phyloP scores from a whole-genome alignment of 2,329 filamentous ascomycete species.

The Coleophoma cylindrospora region DNA sequence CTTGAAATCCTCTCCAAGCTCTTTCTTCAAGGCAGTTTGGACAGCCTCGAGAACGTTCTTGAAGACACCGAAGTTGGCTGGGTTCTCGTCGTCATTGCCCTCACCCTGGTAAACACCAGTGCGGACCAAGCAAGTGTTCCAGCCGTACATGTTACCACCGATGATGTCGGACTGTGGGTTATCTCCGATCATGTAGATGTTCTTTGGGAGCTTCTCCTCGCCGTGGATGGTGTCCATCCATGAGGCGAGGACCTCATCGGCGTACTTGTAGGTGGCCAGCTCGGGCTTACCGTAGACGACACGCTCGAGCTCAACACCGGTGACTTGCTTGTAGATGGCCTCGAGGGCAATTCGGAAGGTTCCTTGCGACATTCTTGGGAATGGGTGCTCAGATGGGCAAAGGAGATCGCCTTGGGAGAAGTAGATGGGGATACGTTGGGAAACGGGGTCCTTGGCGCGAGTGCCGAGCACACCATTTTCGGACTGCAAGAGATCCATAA shows the following conservation, averaged over 20 bases:
- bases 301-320: constrained; percentile 67
- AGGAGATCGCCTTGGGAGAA: constrained; percentile 62
- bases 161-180: constrained; percentile 71
- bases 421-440: constrained; percentile 68
- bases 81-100: constrained; percentile 72
- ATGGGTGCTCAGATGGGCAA: constrained; percentile 61
- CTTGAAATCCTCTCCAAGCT: constrained; percentile 70
- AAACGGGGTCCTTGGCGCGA: constrained; percentile 58
- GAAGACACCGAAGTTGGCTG: constrained; percentile 74
- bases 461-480: constrained; percentile 64
- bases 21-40: constrained; percentile 59
- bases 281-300: constrained; percentile 74
- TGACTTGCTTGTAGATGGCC: constrained; percentile 68
- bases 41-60: constrained; percentile 68
- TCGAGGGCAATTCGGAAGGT: constrained; percentile 72
- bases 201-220: constrained; percentile 62
- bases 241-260: constrained; percentile 64
- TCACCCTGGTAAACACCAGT: constrained; percentile 76
- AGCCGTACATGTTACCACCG: constrained; percentile 76
- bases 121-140: constrained; percentile 75
- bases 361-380: constrained; percentile 67
- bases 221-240: constrained; percentile 76
- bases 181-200: constrained; percentile 74
- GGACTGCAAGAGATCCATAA: constrained; percentile 65
- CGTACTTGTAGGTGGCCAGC: constrained; percentile 72